Percentiles rank a stretch among this genome's conserved stretches.
phyloP scores from a whole-genome alignment of 345 rosid genomes.

The Sisymbrium irio region DNA sequence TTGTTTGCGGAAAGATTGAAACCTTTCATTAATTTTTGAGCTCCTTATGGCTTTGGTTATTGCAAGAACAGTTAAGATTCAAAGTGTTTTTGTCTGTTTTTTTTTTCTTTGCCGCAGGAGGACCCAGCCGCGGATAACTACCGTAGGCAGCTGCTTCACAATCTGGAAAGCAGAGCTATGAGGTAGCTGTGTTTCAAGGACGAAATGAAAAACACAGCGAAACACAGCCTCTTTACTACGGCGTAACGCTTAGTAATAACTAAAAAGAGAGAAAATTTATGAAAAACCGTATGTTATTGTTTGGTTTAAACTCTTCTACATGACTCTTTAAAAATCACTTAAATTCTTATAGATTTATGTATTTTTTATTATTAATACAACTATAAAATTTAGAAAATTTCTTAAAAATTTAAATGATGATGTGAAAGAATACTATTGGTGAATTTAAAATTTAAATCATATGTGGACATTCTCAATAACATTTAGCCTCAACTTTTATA shows the following conservation, averaged over 20 bases:
- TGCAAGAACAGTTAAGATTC: background rate
- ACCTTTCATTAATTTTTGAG: background rate
- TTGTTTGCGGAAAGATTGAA: constrained; percentile 31
- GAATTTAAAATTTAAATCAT: too few species aligned
- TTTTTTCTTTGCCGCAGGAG: constrained; percentile 23
- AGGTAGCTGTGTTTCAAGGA: background rate
- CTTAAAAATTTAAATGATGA: too few species aligned
- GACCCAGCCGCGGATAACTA: background rate
- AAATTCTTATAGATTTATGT: too few species aligned
- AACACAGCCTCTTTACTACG: constrained; percentile 1
- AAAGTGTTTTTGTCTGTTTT: background rate
- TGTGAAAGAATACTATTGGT: too few species aligned
- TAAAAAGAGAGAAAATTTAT: background rate
- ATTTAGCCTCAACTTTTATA: too few species aligned
- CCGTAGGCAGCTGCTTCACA: constrained; percentile 14
- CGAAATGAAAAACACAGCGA: background rate
- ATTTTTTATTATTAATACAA: too few species aligned
- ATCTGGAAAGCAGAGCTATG: background rate
- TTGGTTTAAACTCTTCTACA: too few species aligned
- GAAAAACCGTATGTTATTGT: background rate
- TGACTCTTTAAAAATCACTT: too few species aligned
- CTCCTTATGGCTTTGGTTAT: background rate
- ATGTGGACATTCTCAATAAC: too few species aligned
- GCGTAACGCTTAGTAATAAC: constrained; percentile 3
- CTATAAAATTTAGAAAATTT: too few species aligned